Base-by-base conservation (phyloP, 805 yeast genomes). In the Candida ascalaphidarum region DNA sequence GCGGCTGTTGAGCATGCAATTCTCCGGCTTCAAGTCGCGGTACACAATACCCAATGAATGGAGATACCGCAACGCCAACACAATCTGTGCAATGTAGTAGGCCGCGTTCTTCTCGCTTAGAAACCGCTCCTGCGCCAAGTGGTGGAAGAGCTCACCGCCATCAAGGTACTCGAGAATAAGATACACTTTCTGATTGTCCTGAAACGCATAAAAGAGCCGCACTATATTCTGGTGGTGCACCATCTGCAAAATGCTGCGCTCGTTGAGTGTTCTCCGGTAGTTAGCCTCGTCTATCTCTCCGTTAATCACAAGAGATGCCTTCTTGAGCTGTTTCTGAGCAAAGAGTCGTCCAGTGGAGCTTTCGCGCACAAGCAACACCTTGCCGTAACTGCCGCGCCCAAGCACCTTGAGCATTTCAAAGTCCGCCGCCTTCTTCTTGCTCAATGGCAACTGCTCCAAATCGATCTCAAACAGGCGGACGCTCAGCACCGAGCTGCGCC, bases 21-120 rank as follows among this genome's bases (percentile, higher is more conserved):
- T 85, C 52, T 85, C 96, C 4, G 96, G 95, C 52, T 85, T 85
- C 39, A 85, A 60, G 48, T 85, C 96, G 23, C 95, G 69, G 44
- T 85, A 86, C 4, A 85, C 88, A 13, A 85, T 78, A 10, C 95
- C 95, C 12, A 79, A 67, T 22, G 37, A 27, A 23, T 41, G 46
- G 14, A 41, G 33, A 24, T 41, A 40, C 12, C 44, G 34, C 12
- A 41, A 30, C 7, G 46, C 46, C 25, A 41, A 27, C 14, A 38
- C 29, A 18, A 40, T 40, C 19, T 41, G 39, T 1, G 46, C 46
- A 6, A 41, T 34, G 26, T 41, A 41, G 26, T 29, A 41, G 3
- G 43, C 32, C 4, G 46, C 40, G 18, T 38, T 39, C 11, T 35
- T 40, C 21, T 41, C 46, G 16, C 47, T 40, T 2, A 79, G 75